phyloP scores from a whole-genome alignment of 352 stramenopile species.

The Phytophthora foliorum region DNA sequence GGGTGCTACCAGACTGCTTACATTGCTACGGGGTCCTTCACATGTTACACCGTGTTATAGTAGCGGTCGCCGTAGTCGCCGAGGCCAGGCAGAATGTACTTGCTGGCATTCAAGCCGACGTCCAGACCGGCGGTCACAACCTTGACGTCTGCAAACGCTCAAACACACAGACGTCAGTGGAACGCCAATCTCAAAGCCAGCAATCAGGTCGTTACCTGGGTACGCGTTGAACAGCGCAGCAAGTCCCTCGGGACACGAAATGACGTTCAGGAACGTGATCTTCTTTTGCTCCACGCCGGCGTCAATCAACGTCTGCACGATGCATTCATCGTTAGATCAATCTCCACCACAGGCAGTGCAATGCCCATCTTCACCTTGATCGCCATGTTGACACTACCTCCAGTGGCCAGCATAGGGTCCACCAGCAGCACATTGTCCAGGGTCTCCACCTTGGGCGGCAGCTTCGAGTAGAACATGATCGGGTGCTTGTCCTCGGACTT shows the following conservation, averaged over 20 bases:
- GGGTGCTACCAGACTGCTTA: slow-evolving; percentile 17
- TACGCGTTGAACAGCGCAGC: slow-evolving; percentile 75
- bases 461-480: slow-evolving; percentile 96
- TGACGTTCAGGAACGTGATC: slow-evolving; percentile 97
- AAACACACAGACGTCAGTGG: slow-evolving; percentile 2
- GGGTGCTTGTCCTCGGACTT: slow-evolving; percentile 84
- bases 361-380: slow-evolving; percentile 74
- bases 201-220: slow-evolving; percentile 50
- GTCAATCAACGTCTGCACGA: slow-evolving; percentile 77
- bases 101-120: slow-evolving; percentile 92
- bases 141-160: slow-evolving; percentile 52
- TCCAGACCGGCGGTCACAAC: slow-evolving; percentile 88
- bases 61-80: slow-evolving; percentile 97
- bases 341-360: neutral
- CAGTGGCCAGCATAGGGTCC: slow-evolving; percentile 97
- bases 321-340: slow-evolving; percentile 6
- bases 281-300: slow-evolving; percentile 87
- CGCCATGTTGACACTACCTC: slow-evolving; percentile 90
- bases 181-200: neutral
- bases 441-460: slow-evolving; percentile 85
- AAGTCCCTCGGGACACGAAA: slow-evolving; percentile 94
- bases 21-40: slow-evolving; percentile 14
- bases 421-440: slow-evolving; percentile 94
- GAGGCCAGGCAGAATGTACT: slow-evolving; percentile 97
- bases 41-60: slow-evolving; percentile 75